These are phyloP conservation scores for Nepenthes alata DNA, from an alignment of 179 eudicot species.

Conservation along the genomic window DNA sequence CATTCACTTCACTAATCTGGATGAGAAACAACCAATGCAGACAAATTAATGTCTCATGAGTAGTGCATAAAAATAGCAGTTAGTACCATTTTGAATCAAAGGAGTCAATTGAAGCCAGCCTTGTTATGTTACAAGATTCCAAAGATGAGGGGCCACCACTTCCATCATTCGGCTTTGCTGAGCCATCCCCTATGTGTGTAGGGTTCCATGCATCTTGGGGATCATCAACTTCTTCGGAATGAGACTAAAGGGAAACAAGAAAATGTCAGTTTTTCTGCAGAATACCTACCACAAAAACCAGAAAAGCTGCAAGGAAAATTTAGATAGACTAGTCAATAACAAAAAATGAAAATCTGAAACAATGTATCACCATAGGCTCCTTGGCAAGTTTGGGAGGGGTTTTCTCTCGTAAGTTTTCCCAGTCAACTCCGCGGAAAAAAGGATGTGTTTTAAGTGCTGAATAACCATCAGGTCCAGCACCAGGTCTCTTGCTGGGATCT, in stretches of 20 bases:
- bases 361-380: constrained; percentile 39
- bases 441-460: constrained; percentile 56
- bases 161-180: constrained; percentile 37
- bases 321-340: background rate
- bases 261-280: background rate
- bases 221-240: constrained; percentile 27
- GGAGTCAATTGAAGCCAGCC: constrained; percentile 94
- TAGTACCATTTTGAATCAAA: constrained; percentile 86
- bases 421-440: constrained; percentile 66
- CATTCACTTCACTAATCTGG: background rate
- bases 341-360: background rate
- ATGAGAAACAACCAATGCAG: background rate
- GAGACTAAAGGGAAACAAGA: constrained; percentile 27
- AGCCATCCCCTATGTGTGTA: constrained; percentile 55
- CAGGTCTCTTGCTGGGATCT: constrained; percentile 79
- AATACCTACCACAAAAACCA: no score
- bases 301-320: background rate
- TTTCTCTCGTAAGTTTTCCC: constrained; percentile 45
- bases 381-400: constrained; percentile 50
- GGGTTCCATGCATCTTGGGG: constrained; percentile 39
- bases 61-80: background rate
- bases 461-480: constrained; percentile 85
- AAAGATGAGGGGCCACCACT: constrained; percentile 47
- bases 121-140: constrained; percentile 48
- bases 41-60: background rate